Base-by-base conservation (phyloP, 2,329 filamentous ascomycete species). In the Fusarium foetens region DNA sequence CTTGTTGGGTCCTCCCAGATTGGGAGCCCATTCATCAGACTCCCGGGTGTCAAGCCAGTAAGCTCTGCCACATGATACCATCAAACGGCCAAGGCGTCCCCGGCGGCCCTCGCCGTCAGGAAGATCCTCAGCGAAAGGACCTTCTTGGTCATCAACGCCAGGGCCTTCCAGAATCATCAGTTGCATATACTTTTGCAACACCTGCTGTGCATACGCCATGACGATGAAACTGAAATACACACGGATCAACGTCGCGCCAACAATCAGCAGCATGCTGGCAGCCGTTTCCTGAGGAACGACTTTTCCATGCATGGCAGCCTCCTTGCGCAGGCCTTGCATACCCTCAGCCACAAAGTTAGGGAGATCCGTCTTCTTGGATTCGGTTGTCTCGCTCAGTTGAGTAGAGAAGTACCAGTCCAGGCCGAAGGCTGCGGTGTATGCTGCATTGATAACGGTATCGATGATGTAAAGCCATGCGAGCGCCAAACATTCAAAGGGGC, bases 381-480 rank as follows among this genome's bases (percentile, higher is more conserved):
- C 78, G 6, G 65, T 60, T 23, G 68, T 53, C 82, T 90, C 73
- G 82, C 71, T 84, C 31, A 84, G 84, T 23, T 90, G 89, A 16
- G 86, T 82, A 86, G 90, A 88, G 66, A 95, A 85, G 82, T 97
- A 97, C 95, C 95, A 98, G 54, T 91, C 90, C 61, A 94, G 84
- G 43, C 92, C 94, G 79, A 98, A 98, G 13, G 92, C 88, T 49
- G 90, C 87, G 1, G 95, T 97, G 83, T 95, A 97, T 5, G 89
- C 88, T 25, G 91, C 90, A 81, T 97, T 98, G 81, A 97, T 88
- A 58, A 93, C 78, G 14, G 92, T 94, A 83, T 98, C 95, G 75
- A 97, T 80, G 17, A 93, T 85, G 81, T 97, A 97, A 61, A 97
- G 86, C 88, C 94, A 97, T 7, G 94, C 94, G 58, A 98, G 89